Conservation (phyloP, 768 basidiomycete genomes). For the Termitomyces sp. region DNA sequence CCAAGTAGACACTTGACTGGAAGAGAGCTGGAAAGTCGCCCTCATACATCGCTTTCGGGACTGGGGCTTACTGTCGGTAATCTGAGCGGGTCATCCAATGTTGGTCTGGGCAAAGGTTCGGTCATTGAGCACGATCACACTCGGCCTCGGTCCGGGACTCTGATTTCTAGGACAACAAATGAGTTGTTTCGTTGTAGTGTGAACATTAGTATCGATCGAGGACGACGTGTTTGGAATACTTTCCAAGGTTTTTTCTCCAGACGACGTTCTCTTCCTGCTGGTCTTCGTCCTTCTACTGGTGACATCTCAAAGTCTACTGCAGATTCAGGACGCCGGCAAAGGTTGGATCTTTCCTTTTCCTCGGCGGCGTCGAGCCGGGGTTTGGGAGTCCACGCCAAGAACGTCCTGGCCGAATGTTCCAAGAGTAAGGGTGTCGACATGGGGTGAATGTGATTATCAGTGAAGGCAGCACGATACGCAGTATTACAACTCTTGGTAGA, state of each 20-base stretch:
- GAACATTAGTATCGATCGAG: not conserved
- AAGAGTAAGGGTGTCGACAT: not conserved
- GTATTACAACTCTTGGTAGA: not conserved
- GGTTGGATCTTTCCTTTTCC: constrained; percentile 8
- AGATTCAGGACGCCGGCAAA: not conserved
- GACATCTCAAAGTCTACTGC: not conserved
- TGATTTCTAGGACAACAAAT: not conserved
- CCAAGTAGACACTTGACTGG: not conserved
- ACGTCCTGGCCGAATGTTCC: not conserved
- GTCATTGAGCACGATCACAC: not conserved
- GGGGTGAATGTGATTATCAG: no score
- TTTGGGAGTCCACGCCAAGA: not conserved
- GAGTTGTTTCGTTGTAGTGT: constrained; percentile 2
- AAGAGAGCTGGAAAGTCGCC: not conserved
- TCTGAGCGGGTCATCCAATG: not conserved
- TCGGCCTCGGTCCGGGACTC: not conserved
- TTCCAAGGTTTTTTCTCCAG: constrained; percentile 4
- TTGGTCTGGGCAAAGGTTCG: not conserved
- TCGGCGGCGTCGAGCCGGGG: not conserved
- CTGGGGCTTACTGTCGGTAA: constrained; percentile 2
- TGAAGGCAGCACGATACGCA: not conserved
- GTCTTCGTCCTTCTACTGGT: not conserved
- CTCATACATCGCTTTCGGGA: not conserved
- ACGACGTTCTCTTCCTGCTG: not conserved
- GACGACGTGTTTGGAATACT: constrained; percentile 5